Conservation (phyloP, 2,329 filamentous ascomycete genomes). For the Chalaropsis ovoidea region DNA sequence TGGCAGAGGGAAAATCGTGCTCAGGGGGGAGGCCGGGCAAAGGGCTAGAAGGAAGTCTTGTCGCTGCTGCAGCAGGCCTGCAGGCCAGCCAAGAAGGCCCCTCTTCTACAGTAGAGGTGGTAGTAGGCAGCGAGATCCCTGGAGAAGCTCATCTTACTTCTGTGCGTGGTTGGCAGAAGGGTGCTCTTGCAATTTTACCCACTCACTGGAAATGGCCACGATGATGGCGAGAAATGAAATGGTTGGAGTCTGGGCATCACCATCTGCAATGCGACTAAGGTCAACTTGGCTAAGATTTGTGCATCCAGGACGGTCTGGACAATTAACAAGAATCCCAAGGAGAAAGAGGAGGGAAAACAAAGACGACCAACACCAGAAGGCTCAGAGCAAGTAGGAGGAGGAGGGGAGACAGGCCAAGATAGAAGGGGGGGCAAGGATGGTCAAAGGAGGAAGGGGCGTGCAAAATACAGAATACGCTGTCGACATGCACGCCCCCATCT, state of each 20-base stretch:
- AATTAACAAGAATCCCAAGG: neutral
- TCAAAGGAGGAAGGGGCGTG: neutral
- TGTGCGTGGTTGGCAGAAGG: constrained; percentile 1
- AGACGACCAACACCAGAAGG: constrained; percentile 1
- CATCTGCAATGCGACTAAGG: neutral
- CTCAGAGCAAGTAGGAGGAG: neutral
- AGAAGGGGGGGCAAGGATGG: neutral
- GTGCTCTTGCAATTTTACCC: neutral
- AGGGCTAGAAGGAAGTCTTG: neutral
- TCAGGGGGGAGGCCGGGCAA: neutral
- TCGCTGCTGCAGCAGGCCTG: neutral
- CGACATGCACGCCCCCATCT: constrained; percentile 4
- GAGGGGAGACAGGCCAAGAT: constrained; percentile 3
- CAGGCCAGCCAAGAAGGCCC: neutral
- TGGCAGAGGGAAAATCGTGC: neutral
- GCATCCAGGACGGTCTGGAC: neutral
- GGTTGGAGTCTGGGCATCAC: neutral
- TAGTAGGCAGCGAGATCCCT: constrained; percentile 8
- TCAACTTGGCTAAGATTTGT: constrained; percentile 1
- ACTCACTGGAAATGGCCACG: neutral
- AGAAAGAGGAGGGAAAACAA: neutral
- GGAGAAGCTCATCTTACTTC: constrained; percentile 12
- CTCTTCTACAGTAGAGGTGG: neutral
- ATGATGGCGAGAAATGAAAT: neutral
- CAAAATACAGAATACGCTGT: neutral